Evolutionary conservation across 176 grass and related monocot genomes (phyloP), one percentile per base, ranked within the genome.

Genomic region (Musa acuminata): DNA sequence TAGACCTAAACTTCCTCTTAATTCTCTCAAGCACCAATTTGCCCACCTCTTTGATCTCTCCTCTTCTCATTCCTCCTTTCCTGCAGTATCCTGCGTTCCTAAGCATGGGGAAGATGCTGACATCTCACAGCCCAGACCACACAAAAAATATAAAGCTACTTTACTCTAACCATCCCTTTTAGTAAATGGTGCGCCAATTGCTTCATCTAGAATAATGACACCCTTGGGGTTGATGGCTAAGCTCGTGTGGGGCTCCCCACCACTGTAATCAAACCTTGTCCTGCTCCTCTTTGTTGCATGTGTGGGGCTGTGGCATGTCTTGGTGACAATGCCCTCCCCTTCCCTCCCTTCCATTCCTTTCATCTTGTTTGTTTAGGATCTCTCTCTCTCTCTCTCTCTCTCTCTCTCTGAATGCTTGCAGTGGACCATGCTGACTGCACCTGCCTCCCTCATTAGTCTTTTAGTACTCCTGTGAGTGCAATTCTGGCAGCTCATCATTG

Each of bases 1-100:
- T 83, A 69, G 71, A 87, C 84, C 84, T 82, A 87, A 83, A 63
- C 26, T 49, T 83, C 74, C 60, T 79, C 80, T 87, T 82, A 63
- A 49, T 65, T 10, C 67, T 48, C 27, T 53, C 11, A 54, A 77
- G 77, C 54, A 68, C 80, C 63, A 57, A 16, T 70, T 75, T 60
- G 73, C 72, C 53, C 49, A 14, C 25, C 21, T 12, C 57, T 21
- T 72, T 62, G 7, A 59, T 71, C 23, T 20, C 3, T 49, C 67
- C 13, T 13, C 48, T 35, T 49, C 73, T 75, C 73, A 43, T 51
- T 26, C 17, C 66, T 68, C 66, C 17, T 27, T 69, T 23, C 17
- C 66, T 69, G 10, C 12, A 26, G 24, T 65, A 11, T 72, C 69
- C 13, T 52, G 49, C 0, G 16, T 8, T 72, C 49, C 49, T 23